Conservation (phyloP, 352 stramenopile species). For the Phytophthora citrophthora region DNA sequence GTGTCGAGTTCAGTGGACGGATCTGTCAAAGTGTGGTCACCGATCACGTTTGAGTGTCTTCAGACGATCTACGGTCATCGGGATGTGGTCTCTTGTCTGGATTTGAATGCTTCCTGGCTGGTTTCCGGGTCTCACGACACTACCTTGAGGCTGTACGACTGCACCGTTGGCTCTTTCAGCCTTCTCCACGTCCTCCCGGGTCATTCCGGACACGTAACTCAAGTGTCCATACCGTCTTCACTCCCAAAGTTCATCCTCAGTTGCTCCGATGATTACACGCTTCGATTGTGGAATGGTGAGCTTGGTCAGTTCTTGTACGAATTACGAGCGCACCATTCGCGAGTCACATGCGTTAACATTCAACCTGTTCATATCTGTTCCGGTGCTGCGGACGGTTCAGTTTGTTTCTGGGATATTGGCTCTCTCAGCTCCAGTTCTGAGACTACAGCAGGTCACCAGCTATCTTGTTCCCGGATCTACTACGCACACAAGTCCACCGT, state of each 20-base stretch:
- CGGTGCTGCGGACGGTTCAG: slow-evolving; percentile 55
- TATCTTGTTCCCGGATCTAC: slow-evolving; percentile 37
- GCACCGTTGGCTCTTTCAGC: slow-evolving; percentile 34
- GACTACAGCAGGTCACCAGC: slow-evolving; percentile 5
- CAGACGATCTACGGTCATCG: slow-evolving; percentile 70
- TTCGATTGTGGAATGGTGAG: slow-evolving; percentile 67
- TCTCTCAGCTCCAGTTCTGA: slow-evolving; percentile 9
- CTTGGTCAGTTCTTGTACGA: slow-evolving; percentile 46
- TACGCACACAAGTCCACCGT: slow-evolving; percentile 60
- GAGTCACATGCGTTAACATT: slow-evolving; percentile 54
- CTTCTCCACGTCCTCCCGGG: slow-evolving; percentile 51
- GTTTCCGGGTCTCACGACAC: slow-evolving; percentile 74
- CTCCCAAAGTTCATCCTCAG: slow-evolving; percentile 48
- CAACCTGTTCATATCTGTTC: slow-evolving; percentile 49
- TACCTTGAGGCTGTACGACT: slow-evolving; percentile 64
- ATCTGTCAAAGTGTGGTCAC: slow-evolving; percentile 79
- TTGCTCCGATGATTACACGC: slow-evolving; percentile 63
- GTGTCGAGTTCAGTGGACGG: slow-evolving; percentile 72
- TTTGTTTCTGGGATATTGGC: slow-evolving; percentile 66
- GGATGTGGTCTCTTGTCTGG: slow-evolving; percentile 69
- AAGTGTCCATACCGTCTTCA: slow-evolving; percentile 41
- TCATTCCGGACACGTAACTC: slow-evolving; percentile 67
- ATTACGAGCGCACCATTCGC: slow-evolving; percentile 48
- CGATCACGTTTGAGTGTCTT: slow-evolving; percentile 51
- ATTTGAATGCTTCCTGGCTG: slow-evolving; percentile 57